Conservation (phyloP, 441 rosid species). For the Mallotus repandus region DNA sequence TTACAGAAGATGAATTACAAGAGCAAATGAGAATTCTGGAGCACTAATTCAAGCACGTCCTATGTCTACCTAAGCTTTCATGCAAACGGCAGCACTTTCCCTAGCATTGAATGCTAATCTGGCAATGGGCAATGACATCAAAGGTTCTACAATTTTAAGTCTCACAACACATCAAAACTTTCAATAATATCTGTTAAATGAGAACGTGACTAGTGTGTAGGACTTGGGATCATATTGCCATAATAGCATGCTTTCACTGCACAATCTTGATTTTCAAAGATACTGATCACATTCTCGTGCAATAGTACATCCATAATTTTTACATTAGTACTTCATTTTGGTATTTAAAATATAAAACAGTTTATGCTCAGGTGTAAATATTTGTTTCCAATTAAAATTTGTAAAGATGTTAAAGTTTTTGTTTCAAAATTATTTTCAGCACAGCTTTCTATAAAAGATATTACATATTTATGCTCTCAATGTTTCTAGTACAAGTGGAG, state of each 20-base stretch:
- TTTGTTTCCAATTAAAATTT: neutral
- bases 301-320: neutral
- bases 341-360: neutral
- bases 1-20: neutral
- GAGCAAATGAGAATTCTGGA: neutral
- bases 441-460: neutral
- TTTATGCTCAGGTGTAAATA: neutral
- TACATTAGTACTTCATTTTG: neutral
- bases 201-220: neutral
- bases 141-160: neutral
- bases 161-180: neutral
- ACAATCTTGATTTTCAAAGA: neutral
- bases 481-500: neutral
- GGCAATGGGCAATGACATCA: neutral
- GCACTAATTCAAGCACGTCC: neutral
- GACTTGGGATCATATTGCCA: neutral
- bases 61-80: neutral
- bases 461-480: neutral
- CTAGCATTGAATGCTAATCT: neutral
- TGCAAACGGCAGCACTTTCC: neutral
- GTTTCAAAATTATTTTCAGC: neutral
- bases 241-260: neutral
- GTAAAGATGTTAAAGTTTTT: neutral
- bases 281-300: neutral
- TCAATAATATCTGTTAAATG: neutral